Evolutionary conservation across 306 rosid genomes (phyloP).

Genomic region (Prunus davidiana): DNA sequence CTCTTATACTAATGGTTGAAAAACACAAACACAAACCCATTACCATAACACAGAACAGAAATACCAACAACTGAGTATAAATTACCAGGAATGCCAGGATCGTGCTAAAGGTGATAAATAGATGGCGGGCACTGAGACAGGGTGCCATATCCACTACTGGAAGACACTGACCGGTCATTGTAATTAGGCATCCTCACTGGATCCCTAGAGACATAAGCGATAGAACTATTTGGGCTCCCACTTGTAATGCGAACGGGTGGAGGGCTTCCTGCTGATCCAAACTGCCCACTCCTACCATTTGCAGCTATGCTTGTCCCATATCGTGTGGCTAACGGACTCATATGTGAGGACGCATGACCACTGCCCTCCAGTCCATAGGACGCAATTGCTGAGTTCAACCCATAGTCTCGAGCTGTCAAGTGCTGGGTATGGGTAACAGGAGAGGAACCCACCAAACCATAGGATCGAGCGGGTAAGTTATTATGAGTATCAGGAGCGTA

Average conservation of each 20-base stretch:
- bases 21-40: background rate
- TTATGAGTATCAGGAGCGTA: background rate
- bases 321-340: conserved; percentile 7
- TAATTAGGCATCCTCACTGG: conserved; percentile 5
- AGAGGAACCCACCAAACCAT: conserved; percentile 17
- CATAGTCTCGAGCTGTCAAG: conserved; percentile 9
- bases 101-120: conserved; percentile 26
- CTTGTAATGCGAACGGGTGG: background rate
- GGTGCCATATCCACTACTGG: conserved; percentile 17
- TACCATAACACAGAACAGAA: background rate
- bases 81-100: background rate
- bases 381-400: conserved; percentile 6
- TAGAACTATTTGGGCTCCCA: conserved; percentile 12
- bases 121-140: conserved; percentile 6
- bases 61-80: background rate
- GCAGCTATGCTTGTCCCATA: conserved; percentile 11
- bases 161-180: conserved; percentile 15
- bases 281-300: conserved; percentile 24
- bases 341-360: background rate
- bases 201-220: conserved; percentile 9
- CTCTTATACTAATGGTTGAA: background rate
- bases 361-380: conserved; percentile 6
- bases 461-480: conserved; percentile 7
- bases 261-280: conserved; percentile 18
- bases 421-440: conserved; percentile 7